Base-by-base conservation (phyloP, 768 basidiomycete species). In the Trametes cinnabarina region DNA sequence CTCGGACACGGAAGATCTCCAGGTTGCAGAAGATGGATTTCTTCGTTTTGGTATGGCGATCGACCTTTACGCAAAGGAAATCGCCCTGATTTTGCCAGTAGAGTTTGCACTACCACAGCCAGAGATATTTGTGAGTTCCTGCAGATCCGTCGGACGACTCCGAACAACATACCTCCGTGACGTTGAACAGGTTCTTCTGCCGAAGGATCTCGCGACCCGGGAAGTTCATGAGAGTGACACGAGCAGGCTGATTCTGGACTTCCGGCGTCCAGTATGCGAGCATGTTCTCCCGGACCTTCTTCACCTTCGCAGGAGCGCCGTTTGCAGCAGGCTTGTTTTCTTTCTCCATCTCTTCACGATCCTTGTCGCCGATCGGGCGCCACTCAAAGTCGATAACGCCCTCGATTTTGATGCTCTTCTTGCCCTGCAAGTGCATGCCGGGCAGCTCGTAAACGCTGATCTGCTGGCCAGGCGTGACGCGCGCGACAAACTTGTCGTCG, bases 21-120 rank as follows among this genome's bases (percentile, higher is more conserved):
- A 99, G 80, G 73, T 98, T 99, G 74, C 95, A 96, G 78, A 94
- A 98, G 28, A 91, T 93, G 4, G 94, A 94, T 76, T 98, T 98
- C 76, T 96, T 97, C 4, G 96, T 96, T 77, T 98, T 98, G 23
- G 94, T 95, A 72, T 97, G 94, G 48, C 96, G 89, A 76, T 98
- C 97, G 54, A 99, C 97, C 76, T 97, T 98, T 73, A 98, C 96
- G 68, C 97, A 98, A 15, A 99, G 84, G 77, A 92, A 98, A 73
- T 98, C 94, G 34, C 96, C 97, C 70, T 94, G 91, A 68, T 94
- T 96, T 77, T 99, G 97, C 94, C 94, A 99, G 73, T 90, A 88
- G 41, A 99, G 82, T 76, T 97, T 97, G 72, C 96, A 98, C 95
- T 98, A 67, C 25, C 6, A 20, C 41, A 22, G 25, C 20, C 39